These are phyloP conservation scores for Beauveria varroae DNA, from an alignment of 2,329 filamentous ascomycete genomes.

Conservation along the genomic window DNA sequence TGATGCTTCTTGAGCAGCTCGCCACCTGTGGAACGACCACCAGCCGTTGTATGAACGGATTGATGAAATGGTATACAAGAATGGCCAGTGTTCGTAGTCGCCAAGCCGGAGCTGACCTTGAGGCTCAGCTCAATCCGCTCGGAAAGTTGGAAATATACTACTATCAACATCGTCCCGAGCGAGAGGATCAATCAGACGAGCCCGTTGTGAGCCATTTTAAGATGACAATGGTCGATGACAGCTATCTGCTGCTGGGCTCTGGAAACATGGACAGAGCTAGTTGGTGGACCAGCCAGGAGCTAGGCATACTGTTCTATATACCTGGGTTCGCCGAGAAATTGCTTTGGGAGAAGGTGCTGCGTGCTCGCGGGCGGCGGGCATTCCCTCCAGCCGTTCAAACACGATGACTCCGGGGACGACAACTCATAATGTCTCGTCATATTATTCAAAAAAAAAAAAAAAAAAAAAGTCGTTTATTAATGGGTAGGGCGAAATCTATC, in stretches of 20 bases:
- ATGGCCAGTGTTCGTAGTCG: conserved; percentile 16
- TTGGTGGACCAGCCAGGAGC: conserved; percentile 81
- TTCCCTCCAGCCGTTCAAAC: neutral
- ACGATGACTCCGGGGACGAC: too few relatives aligned
- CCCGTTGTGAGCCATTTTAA: conserved; percentile 74
- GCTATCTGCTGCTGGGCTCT: conserved; percentile 63
- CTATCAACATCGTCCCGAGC: conserved; percentile 37
- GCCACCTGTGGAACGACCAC: conserved; percentile 72
- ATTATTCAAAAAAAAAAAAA: too few relatives aligned
- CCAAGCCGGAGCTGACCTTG: conserved; percentile 27
- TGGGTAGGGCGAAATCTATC: neutral
- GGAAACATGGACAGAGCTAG: conserved; percentile 81
- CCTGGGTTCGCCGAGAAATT: conserved; percentile 27
- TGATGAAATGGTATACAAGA: conserved; percentile 48
- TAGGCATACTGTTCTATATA: conserved; percentile 57
- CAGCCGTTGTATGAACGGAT: conserved; percentile 49
- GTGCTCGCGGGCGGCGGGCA: conserved; percentile 22
- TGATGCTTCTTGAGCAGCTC: conserved; percentile 78
- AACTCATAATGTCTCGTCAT: too few relatives aligned
- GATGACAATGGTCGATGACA: conserved; percentile 62
- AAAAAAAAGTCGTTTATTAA: neutral
- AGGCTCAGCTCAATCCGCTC: conserved; percentile 31
- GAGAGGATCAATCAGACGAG: conserved; percentile 35
- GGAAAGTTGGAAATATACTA: conserved; percentile 53
- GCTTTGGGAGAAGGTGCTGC: conserved; percentile 33